A percentile compares a stretch with the other conserved stretches of the same genome.
phyloP scores from a whole-genome alignment of 768 basidiomycete genomes.

The Leccinum boreale region DNA sequence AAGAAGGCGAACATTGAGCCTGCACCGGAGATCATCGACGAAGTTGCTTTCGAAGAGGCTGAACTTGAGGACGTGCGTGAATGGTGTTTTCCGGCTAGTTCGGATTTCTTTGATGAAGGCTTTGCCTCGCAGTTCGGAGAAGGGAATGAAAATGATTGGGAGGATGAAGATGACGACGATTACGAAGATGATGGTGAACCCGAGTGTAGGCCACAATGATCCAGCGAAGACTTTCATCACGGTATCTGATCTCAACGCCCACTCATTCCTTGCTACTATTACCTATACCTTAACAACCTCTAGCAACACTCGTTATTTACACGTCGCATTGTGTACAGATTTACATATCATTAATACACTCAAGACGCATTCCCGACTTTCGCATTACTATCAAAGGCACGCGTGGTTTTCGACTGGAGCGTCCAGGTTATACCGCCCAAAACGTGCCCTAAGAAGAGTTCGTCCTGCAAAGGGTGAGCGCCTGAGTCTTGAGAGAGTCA shows the following conservation, averaged over 20 bases:
- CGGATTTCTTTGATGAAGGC: constrained; percentile 74
- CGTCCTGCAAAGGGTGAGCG: constrained; percentile 43
- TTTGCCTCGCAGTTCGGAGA: constrained; percentile 71
- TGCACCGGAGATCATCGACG: constrained; percentile 64
- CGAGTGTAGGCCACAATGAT: constrained; percentile 61
- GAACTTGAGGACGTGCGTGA: constrained; percentile 82
- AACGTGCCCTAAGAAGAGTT: constrained; percentile 68
- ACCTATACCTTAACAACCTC: constrained; percentile 15
- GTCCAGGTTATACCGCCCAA: constrained; percentile 74
- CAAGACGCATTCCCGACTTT: constrained; percentile 50
- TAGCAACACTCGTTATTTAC: constrained; percentile 26
- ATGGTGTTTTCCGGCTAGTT: constrained; percentile 69
- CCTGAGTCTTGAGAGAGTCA: neutral
- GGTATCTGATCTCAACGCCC: constrained; percentile 9
- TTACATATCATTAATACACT: constrained; percentile 23
- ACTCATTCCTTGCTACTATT: constrained; percentile 10
- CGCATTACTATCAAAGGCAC: constrained; percentile 57
- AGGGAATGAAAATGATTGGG: constrained; percentile 65
- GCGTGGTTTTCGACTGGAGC: constrained; percentile 66
- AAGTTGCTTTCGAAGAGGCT: constrained; percentile 69
- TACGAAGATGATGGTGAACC: constrained; percentile 46
- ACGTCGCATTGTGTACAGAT: constrained; percentile 27
- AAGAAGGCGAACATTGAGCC: constrained; percentile 75
- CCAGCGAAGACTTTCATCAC: constrained; percentile 1
- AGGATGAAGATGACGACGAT: constrained; percentile 67